Base-by-base conservation (phyloP, 2,329 filamentous ascomycete genomes). In the Colletotrichum chlorophyti region DNA sequence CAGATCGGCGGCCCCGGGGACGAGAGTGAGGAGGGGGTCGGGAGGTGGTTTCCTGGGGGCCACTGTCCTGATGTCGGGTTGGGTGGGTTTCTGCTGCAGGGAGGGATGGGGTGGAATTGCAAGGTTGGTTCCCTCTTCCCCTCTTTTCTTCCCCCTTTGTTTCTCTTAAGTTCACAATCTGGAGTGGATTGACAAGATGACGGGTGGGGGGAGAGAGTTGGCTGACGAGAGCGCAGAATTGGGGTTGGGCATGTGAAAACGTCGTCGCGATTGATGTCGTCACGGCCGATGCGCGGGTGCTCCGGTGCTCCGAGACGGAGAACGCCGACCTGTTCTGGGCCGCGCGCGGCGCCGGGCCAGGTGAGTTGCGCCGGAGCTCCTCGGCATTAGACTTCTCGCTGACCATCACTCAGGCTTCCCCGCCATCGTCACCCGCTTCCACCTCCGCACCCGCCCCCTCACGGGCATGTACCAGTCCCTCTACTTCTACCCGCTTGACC, bases 71-170 rank as follows among this genome's bases (percentile, higher is more conserved):
- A 83, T 66, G 82, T 85, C 15, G 82, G 80, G 8, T 63, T 85
- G n/a, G 82, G 82, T 0, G 82, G 82, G 0, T 84, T 84, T 60
- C 65, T 84, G 19, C 66, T 85, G 12, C 81, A 84, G 62, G 83
- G 82, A 0, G 82, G 82, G 1, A 83, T 84, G 79, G 82, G 82
- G 0, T 85, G 82, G 82, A 83, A 83, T 63, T 83, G 78, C 63
- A 79, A 76, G 66, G 78, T 80, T 58, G 53, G 73, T 65, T 4
- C 26, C 10, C 21, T 27, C n/a, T n/a, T n/a, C n/a, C 3, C 2
- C 21, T 11, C 6, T 11, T 7, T 11, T 23, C n/a, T 12, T 40
- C 21, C 12, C 10, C 2, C 17, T 37, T 6, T 37, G 21, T 5
- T n/a, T n/a, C n/a, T n/a, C n/a, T n/a, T n/a, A n/a, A n/a, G n/a